Conservation (phyloP, 1,284 basidiomycete species). For the Leccinum fallax region DNA sequence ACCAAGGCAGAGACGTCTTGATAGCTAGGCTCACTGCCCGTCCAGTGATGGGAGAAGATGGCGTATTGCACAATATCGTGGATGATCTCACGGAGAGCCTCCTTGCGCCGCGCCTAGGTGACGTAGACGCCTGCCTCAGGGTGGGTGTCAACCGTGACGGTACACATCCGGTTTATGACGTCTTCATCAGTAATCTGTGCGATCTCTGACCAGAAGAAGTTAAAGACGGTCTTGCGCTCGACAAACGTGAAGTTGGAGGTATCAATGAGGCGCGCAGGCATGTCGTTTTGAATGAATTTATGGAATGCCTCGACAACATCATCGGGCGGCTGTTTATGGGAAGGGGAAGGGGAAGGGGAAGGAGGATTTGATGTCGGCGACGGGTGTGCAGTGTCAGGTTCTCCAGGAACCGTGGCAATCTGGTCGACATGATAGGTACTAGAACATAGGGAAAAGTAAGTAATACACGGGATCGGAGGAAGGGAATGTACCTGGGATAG, state of each 20-base stretch:
- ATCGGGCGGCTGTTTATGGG: neutral
- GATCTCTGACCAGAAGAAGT: conserved; percentile 23
- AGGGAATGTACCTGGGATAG: neutral
- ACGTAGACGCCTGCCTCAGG: conserved; percentile 15
- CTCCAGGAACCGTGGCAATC: neutral
- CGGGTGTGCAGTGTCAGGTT: conserved; percentile 50
- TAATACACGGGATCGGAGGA: neutral
- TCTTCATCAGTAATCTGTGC: conserved; percentile 21
- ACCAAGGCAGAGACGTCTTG: conserved; percentile 12
- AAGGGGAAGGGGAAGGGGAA: neutral
- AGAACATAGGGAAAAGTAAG: neutral
- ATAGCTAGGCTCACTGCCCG: conserved; percentile 27
- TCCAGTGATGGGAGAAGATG: conserved; percentile 34
- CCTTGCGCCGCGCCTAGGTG: neutral
- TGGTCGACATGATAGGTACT: neutral
- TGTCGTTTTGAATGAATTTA: conserved; percentile 22
- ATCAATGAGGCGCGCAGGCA: conserved; percentile 32
- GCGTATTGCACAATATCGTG: conserved; percentile 25
- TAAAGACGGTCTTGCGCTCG: conserved; percentile 19
- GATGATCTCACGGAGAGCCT: conserved; percentile 23
- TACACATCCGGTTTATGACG: conserved; percentile 10
- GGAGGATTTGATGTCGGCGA: neutral
- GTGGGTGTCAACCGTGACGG: neutral
- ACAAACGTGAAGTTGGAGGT: conserved; percentile 26
- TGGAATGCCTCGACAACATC: neutral